phyloP scores from a whole-genome alignment of 495 filamentous ascomycete species.

The Baudoinia panamericana region DNA sequence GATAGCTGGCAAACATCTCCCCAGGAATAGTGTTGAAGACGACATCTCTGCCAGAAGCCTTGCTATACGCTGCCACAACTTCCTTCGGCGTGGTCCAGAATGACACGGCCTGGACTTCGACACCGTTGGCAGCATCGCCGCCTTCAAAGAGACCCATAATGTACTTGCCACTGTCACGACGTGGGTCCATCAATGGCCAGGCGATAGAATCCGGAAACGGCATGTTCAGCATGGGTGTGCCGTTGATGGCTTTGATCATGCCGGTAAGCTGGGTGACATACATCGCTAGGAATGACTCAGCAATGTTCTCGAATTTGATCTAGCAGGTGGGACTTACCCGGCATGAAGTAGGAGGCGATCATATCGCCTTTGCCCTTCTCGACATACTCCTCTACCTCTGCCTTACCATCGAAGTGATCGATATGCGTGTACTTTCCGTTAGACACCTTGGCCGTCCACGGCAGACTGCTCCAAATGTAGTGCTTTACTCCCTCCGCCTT shows the following conservation, averaged over 20 bases:
- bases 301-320: not conserved
- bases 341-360: conserved; percentile 16
- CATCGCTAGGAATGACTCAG: conserved; percentile 1
- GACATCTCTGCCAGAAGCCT: conserved; percentile 8
- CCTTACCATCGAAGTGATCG: conserved; percentile 51
- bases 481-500: conserved; percentile 38
- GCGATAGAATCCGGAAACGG: conserved; percentile 12
- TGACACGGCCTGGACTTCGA: conserved; percentile 12
- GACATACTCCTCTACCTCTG: conserved; percentile 46
- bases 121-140: conserved; percentile 13
- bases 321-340: conserved; percentile 6
- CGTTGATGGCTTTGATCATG: conserved; percentile 1
- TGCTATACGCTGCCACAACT: conserved; percentile 10
- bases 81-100: conserved; percentile 16
- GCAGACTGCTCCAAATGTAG: conserved; percentile 38
- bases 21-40: conserved; percentile 8
- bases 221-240: conserved; percentile 6
- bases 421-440: conserved; percentile 39
- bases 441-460: conserved; percentile 28
- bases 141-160: conserved; percentile 19
- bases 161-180: conserved; percentile 13
- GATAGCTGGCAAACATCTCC: not conserved
- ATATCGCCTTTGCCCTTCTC: conserved; percentile 18
- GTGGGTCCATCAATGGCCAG: conserved; percentile 11
- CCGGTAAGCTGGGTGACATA: not conserved